These are phyloP conservation scores for Carex kokanica DNA, from an alignment of 176 grass and related monocot species.

Conservation along the genomic window DNA sequence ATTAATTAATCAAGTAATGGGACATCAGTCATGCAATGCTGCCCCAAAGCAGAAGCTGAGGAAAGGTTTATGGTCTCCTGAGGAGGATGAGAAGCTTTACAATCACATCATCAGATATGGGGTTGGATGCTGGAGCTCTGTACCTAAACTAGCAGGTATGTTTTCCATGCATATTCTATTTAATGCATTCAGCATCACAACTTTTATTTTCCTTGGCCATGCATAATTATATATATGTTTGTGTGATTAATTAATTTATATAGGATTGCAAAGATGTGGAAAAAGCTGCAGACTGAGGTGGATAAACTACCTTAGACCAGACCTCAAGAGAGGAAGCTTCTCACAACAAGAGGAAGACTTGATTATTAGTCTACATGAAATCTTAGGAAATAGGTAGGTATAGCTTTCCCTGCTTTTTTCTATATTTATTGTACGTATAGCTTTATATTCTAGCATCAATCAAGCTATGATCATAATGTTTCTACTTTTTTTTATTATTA, in stretches of 20 bases:
- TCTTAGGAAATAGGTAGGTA: constrained; percentile 80
- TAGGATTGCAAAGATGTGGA: constrained; percentile 81
- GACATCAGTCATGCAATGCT: constrained; percentile 27
- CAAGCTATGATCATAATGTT: background rate
- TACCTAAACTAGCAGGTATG: constrained; percentile 68
- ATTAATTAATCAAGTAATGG: background rate
- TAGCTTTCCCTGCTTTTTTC: background rate
- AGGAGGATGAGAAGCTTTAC: constrained; percentile 97
- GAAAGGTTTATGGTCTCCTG: constrained; percentile 85
- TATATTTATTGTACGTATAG: background rate
- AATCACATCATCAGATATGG: constrained; percentile 83
- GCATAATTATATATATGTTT: background rate
- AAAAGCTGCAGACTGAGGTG: constrained; percentile 93
- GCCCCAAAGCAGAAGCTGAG: constrained; percentile 59
- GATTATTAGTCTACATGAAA: constrained; percentile 74
- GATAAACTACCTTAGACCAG: constrained; percentile 92
- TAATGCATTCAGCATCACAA: no score
- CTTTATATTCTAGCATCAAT: background rate
- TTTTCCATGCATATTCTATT: background rate
- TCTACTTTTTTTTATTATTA: background rate
- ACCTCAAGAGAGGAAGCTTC: constrained; percentile 93
- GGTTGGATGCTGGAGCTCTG: constrained; percentile 91
- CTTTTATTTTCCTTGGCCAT: background rate
- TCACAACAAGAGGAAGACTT: constrained; percentile 80
- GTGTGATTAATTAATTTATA: constrained; percentile 8